Evolutionary conservation across 192 early-diverging fungal genomes (phyloP), one percentile per base, ranked within the genome.

Genomic region (Backusella macrospora): DNA sequence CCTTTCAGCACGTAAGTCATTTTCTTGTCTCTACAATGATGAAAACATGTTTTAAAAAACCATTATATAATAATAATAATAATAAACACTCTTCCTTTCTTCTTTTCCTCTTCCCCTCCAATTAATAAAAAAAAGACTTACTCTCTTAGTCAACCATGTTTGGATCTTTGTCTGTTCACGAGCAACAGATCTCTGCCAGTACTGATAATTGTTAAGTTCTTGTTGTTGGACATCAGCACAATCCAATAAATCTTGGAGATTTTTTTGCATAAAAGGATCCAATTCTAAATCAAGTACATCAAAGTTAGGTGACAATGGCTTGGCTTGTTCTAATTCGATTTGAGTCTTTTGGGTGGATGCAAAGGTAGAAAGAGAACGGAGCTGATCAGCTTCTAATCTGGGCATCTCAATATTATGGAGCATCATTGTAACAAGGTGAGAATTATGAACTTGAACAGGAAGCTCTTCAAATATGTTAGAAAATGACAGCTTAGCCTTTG

Each of bases 141-240:
- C 87, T 76, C 87, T 84, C 79, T 84, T 87, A 63, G 80, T 59
- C 68, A 87, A 47, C 71, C 84, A 85, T 84, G 88, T 74, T 86
- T 86, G 78, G 72, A 91, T 82, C 81, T 90, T 91, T 72, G 86
- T 81, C 85, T 96, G 92, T 78, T 99, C 98, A 80, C 93, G 92
- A 72, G 92, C 90, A 78, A 93, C 85, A 68, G 87, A 91, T 75
- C 96, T 91, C 83, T 98, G 93, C 98, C 98, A 99, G 81, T 94
- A 93, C 74, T 93, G 91, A 87, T 95, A 96, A 76, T 94, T 91
- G 87, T 90, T 92, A 73, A 95, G 92, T 76, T 97, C 93, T 82
- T 95, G 94, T 62, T 90, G 90, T 67, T 97, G 91, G 34, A 93
- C 94, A 69, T 99, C 98, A 34, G 96, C 89, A 14, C 92, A 87